These are phyloP conservation scores for Rhynchosporium graminicola DNA, from an alignment of 2,329 filamentous ascomycete genomes.

Conservation along the genomic window DNA sequence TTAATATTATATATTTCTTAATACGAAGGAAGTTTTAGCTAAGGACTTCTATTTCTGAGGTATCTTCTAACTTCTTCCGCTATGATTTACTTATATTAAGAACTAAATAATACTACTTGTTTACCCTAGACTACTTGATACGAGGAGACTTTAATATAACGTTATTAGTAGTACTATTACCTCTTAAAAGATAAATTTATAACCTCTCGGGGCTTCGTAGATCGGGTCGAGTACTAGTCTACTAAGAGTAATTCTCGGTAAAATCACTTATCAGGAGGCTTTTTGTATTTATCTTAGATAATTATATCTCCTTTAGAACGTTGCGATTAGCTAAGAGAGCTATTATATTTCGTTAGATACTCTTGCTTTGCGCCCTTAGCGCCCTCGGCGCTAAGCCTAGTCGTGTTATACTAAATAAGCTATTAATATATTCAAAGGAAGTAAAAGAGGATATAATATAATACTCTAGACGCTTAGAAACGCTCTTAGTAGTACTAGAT, in stretches of 20 bases:
- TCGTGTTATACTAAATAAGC: conserved; percentile 65
- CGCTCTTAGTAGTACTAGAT: conserved; percentile 47
- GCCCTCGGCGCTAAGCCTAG: conserved; percentile 37
- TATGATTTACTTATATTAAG: conserved; percentile 69
- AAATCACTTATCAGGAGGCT: conserved; percentile 72
- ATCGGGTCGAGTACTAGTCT: conserved; percentile 61
- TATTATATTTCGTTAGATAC: conserved; percentile 31
- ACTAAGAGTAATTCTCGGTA: conserved; percentile 81
- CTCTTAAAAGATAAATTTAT: conserved; percentile 39
- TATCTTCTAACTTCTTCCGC: conserved; percentile 58
- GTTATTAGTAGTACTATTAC: conserved; percentile 36
- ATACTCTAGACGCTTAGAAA: conserved; percentile 77
- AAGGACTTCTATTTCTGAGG: conserved; percentile 31
- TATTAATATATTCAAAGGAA: conserved; percentile 71
- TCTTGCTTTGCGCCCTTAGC: conserved; percentile 34
- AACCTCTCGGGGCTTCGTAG: conserved; percentile 41
- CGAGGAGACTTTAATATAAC: conserved; percentile 64
- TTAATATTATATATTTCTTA: conserved; percentile 48
- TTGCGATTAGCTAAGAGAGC: conserved; percentile 38
- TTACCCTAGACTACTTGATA: conserved; percentile 72
- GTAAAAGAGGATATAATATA: conserved; percentile 56
- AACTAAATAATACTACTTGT: conserved; percentile 73
- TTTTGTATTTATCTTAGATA: conserved; percentile 72
- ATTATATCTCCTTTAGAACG: conserved; percentile 34
- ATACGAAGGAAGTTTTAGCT: conserved; percentile 29